Evolutionary conservation across 108 stramenopile genomes (phyloP).

Genomic region (Cylindrotheca fusiformis): DNA sequence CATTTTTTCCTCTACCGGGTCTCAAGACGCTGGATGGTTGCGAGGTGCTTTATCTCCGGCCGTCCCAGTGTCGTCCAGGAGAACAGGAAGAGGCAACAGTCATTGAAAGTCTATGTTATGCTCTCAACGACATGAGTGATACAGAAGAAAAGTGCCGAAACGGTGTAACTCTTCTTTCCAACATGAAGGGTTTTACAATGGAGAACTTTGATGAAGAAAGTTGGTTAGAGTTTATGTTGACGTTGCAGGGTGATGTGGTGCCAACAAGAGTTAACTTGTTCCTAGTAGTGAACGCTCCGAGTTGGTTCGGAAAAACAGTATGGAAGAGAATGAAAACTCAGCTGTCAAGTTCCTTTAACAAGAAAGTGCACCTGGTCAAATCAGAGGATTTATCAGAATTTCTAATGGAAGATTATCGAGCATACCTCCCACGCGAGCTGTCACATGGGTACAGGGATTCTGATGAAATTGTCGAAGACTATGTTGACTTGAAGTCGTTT

Average conservation of each 20-base stretch:
- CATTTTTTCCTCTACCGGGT: conserved; percentile 46
- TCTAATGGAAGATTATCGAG: conserved; percentile 1
- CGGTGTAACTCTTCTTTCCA: conserved; percentile 47
- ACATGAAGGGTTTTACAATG: conserved; percentile 47
- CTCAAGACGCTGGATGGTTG: conserved; percentile 35
- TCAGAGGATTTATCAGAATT: neutral
- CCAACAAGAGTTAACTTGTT: conserved; percentile 39
- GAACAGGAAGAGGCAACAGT: conserved; percentile 34
- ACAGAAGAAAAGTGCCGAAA: conserved; percentile 32
- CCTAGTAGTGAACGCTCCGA: conserved; percentile 55
- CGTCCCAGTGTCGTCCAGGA: conserved; percentile 44
- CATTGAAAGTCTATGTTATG: conserved; percentile 46
- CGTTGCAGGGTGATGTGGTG: conserved; percentile 33
- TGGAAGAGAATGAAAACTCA: conserved; percentile 45
- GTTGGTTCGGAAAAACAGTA: conserved; percentile 38
- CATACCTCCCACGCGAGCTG: neutral
- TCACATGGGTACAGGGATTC: neutral
- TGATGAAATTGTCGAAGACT: neutral
- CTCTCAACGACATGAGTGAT: conserved; percentile 29
- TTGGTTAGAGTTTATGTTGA: conserved; percentile 44
- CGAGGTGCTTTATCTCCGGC: conserved; percentile 48
- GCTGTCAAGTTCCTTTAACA: conserved; percentile 30
- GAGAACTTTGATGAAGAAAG: conserved; percentile 38
- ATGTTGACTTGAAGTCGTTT: neutral
- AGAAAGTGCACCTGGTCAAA: conserved; percentile 21